A percentile compares a stretch with the other conserved stretches of the same genome.
phyloP scores from a whole-genome alignment of 192 early-diverging fungal genomes.

The Backusella tuberculispora region DNA sequence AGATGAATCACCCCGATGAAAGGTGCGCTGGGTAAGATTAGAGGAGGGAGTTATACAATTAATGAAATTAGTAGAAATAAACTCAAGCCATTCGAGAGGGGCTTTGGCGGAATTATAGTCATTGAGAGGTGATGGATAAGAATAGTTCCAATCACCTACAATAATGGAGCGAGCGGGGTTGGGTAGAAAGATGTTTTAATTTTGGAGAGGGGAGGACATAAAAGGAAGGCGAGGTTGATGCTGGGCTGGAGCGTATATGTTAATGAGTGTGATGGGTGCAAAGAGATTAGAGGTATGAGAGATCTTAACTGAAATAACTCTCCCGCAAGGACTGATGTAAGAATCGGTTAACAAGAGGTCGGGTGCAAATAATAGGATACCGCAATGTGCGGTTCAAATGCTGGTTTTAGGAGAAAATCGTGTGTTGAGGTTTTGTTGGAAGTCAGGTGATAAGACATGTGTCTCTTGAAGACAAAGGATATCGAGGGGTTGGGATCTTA shows the following conservation, averaged over 20 bases:
- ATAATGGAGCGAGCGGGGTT: neutral
- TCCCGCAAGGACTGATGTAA: too few relatives aligned
- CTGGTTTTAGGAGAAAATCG: neutral
- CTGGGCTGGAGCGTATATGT: neutral
- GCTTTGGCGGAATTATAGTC: neutral
- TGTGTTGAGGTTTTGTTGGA: neutral
- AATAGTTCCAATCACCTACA: conserved; percentile 1
- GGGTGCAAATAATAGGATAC: neutral
- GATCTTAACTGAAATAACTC: too few relatives aligned
- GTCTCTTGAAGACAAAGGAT: conserved; percentile 11
- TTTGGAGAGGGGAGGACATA: too few relatives aligned
- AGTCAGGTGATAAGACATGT: neutral
- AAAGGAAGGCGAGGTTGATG: too few relatives aligned
- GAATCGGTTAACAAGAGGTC: neutral
- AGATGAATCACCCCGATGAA: neutral
- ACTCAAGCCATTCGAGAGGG: neutral
- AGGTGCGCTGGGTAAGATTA: neutral
- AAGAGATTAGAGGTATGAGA: neutral
- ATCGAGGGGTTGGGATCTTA: neutral
- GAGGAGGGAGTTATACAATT: neutral
- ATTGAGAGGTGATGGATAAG: neutral
- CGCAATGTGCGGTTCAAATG: neutral
- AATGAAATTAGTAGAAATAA: neutral
- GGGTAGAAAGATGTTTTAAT: neutral
- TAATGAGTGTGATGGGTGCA: neutral